Evolutionary conservation across 192 early-diverging fungal species (phyloP), one percentile per base, ranked within the genome.

Genomic region (Spinellus fusiger): DNA sequence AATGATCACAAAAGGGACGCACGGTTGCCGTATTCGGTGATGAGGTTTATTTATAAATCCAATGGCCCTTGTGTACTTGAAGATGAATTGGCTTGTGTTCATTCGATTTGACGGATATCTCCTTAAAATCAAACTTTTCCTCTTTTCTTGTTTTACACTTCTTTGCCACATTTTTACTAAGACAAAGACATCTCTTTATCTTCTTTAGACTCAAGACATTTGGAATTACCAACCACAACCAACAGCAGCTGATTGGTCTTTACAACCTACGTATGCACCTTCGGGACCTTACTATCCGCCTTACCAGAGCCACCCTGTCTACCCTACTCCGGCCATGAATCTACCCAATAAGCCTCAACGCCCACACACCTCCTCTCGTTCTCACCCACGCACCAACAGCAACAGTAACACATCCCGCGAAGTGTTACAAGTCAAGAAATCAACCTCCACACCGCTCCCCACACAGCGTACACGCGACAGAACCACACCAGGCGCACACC

Each of bases 181-280:
- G n/a, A n/a, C n/a, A n/a, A n/a, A n/a, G n/a, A n/a, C n/a, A n/a
- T n/a, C n/a, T n/a, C n/a, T 56, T n/a, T 52, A 52, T 56, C 54
- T 26, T 37, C 18, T 37, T 37, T 56, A 56, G 54, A 1, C 54
- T 13, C 54, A 56, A 37, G 54, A 56, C 3, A 37, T 56, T 15
- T 56, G 54, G 57, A 8, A 46, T n/a, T 31, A 29, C 28, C 57
- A 59, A 22, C 46, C 28, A 29, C 26, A 53, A 29, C 51, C 16
- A 33, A 29, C 33, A 22, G 28, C 27, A 54, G 10, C 40, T 18
- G 40, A 44, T 44, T 44, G 40, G 40, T 44, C 40, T 44, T 9
- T 29, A 28, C 28, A 28, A 55, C 54, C 40, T 18, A 22, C 26
- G 10, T 37, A 55, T 20, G 38, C 35, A 32, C 48, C 34, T 12